Evolutionary conservation across 1,284 basidiomycete species (phyloP).

Genomic region (Moesziomyces aphidis): DNA sequence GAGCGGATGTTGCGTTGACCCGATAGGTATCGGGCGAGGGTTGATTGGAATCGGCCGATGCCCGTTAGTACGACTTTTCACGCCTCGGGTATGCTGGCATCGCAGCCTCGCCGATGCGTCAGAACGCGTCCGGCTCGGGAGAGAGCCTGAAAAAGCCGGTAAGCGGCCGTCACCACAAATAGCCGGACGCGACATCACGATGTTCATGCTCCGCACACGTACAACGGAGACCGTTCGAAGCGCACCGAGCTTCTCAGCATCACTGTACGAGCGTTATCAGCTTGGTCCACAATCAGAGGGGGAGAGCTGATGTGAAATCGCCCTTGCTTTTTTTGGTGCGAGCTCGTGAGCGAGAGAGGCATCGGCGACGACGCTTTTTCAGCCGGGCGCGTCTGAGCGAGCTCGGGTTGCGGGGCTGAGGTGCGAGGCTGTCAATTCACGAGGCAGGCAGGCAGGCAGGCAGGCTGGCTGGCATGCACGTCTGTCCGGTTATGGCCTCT

Average conservation of each 20-base stretch:
- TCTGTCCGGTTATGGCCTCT: constrained; percentile 5
- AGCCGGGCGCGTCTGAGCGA: neutral
- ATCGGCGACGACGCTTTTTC: neutral
- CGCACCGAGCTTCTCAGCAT: neutral
- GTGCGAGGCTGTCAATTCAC: constrained; percentile 1
- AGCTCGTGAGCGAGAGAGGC: neutral
- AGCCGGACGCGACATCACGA: too few species aligned
- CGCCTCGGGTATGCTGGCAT: constrained; percentile 1
- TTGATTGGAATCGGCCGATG: neutral
- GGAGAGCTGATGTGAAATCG: too few species aligned
- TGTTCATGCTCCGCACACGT: too few species aligned
- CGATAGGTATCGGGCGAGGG: neutral
- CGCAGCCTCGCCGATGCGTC: constrained; percentile 8
- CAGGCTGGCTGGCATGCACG: constrained; percentile 2
- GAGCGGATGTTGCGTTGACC: neutral
- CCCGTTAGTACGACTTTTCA: neutral
- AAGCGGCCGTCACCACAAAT: neutral
- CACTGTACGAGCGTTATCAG: neutral
- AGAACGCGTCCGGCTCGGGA: constrained; percentile 31
- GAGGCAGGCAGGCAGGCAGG: neutral
- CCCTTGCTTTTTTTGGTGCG: too few species aligned
- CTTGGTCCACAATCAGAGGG: too few species aligned
- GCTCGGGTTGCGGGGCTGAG: neutral
- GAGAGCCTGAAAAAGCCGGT: constrained; percentile 42
- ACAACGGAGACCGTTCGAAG: neutral